Conservation (phyloP, 1,284 basidiomycete genomes). For the Leccinum solheimii region DNA sequence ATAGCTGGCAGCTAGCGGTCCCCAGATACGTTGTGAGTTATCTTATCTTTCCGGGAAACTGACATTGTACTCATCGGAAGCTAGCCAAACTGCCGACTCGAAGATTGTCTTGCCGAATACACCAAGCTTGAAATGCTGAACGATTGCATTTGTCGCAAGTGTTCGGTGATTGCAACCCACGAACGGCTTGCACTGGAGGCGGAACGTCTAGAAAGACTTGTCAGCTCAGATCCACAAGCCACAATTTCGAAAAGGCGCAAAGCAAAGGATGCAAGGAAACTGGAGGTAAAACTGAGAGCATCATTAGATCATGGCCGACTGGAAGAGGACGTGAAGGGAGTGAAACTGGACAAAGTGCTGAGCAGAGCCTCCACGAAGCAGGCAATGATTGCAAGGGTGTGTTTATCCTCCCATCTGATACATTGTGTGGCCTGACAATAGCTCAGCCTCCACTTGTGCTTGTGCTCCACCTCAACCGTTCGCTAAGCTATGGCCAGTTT, state of each 20-base stretch:
- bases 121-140: conserved; percentile 78
- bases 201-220: conserved; percentile 50
- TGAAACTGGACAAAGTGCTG: conserved; percentile 72
- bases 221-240: conserved; percentile 42
- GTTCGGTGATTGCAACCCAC: conserved; percentile 74
- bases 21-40: conserved; percentile 57
- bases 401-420: conserved; percentile 5
- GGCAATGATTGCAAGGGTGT: conserved; percentile 81
- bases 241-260: conserved; percentile 70
- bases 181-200: conserved; percentile 58
- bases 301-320: conserved; percentile 74
- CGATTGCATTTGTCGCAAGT: conserved; percentile 84
- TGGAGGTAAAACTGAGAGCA: conserved; percentile 58
- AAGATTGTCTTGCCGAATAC: conserved; percentile 78
- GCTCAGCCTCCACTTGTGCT: conserved; percentile 77
- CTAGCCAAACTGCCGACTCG: conserved; percentile 59
- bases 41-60: conserved; percentile 1
- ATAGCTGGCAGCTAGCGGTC: conserved; percentile 77
- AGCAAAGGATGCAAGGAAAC: conserved; percentile 64
- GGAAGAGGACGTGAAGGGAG: conserved; percentile 76
- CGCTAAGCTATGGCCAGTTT: conserved; percentile 73
- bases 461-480: conserved; percentile 85
- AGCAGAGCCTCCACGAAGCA: conserved; percentile 82
- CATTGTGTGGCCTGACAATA: conserved; percentile 18
- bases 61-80: conserved; percentile 11